A percentile compares a stretch with the other conserved stretches of the same genome.
These are phyloP conservation scores for Kazachstania bromeliacearum DNA, from an alignment of 805 yeast genomes.

Conservation along the genomic window DNA sequence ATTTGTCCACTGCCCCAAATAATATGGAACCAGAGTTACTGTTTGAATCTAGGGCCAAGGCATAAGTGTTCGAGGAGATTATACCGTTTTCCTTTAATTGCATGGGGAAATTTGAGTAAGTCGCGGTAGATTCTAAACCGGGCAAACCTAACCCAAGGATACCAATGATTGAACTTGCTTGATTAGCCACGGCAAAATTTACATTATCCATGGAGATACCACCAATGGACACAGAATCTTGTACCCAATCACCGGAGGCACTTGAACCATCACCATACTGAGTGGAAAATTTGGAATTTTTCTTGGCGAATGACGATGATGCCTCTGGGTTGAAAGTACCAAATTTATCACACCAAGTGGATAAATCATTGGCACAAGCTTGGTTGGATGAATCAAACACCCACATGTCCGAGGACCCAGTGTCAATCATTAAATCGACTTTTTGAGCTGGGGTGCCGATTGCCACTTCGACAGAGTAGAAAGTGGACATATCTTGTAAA, in stretches of 20 bases:
- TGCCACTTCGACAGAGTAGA: background rate
- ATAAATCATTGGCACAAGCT: too few relatives aligned
- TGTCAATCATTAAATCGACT: background rate
- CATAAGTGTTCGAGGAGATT: conserved; percentile 48
- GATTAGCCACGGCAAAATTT: conserved; percentile 70
- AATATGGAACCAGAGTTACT: conserved; percentile 44
- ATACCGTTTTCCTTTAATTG: conserved; percentile 49
- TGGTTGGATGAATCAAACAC: too few relatives aligned
- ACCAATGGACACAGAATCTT: conserved; percentile 32
- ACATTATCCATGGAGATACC: conserved; percentile 41
- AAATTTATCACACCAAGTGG: conserved; percentile 28
- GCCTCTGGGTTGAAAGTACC: conserved; percentile 31
- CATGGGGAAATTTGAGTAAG: conserved; percentile 59
- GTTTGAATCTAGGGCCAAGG: conserved; percentile 46
- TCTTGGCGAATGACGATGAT: conserved; percentile 28
- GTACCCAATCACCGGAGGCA: conserved; percentile 46
- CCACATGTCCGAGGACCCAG: background rate
- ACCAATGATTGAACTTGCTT: conserved; percentile 50
- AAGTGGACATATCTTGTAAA: too few relatives aligned
- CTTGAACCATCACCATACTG: conserved; percentile 41
- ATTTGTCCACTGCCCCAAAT: conserved; percentile 65
- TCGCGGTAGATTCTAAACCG: conserved; percentile 48
- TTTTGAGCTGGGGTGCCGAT: background rate
- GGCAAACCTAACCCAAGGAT: conserved; percentile 49
- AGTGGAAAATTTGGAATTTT: conserved; percentile 33